Evolutionary conservation across 2,329 filamentous ascomycete species (phyloP), one percentile per base, ranked within the genome.

Genomic region (Fusarium sp.): DNA sequence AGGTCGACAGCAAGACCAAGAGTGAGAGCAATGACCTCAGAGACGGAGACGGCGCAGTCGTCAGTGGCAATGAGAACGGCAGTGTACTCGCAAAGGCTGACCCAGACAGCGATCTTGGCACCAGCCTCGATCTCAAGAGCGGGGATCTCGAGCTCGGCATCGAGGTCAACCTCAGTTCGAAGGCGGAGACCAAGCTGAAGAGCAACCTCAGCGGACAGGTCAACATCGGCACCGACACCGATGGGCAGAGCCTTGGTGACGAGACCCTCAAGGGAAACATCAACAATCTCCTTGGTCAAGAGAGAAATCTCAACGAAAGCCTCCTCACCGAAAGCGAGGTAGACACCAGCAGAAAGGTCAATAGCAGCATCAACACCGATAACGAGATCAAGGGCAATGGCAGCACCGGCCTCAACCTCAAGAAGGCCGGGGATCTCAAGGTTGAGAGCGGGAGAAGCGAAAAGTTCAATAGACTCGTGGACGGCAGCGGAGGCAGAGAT

Each of bases 61-160:
- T 76, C 73, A 7, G 77, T 78, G 36, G 70, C 73, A 50, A 80
- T 78, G 55, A 84, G 77, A 55, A 78, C 74, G 63, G 80, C 79
- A 58, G 82, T 80, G 75, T 88, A 86, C 70, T 88, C 83, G n/a
- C 86, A 80, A 8, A 89, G 74, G 76, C 88, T 84, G 59, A 83
- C 82, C 73, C 81, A 88, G 43, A 88, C 76, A 43, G 79, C 80
- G 15, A 84, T 64, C 69, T 82, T 81, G 34, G 83, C 80, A 67
- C 81, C 82, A 22, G 83, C 79, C 40, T 79, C 79, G 5, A 81
- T 67, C 6, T 74, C 70, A 21, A 76, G 66, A 19, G 56, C 61
- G 13, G 73, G 65, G 15, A 76, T 73, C 4, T 74, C 62, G 19
- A 75, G 65, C 3, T 79, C 76, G 17, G 81, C 76, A 28, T 77